Conservation (phyloP, 1,139 yeast species). For the Debaryomyces subglobosus region DNA sequence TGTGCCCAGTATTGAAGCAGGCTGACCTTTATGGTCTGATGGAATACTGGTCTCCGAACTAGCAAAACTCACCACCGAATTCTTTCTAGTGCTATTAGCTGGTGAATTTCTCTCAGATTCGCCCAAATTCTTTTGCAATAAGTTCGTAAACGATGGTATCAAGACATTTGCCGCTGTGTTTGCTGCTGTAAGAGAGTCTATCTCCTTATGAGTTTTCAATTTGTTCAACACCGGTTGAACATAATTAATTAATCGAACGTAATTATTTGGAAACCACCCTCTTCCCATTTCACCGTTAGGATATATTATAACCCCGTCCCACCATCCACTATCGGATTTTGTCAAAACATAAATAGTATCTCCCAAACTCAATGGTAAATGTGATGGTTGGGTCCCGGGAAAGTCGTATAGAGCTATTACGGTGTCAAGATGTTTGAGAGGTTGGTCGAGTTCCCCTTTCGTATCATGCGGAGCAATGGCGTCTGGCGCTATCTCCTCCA, state of each 20-base stretch:
- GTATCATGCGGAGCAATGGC: conserved; percentile 35
- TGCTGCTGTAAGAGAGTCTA: conserved; percentile 51
- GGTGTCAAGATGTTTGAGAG: conserved; percentile 46
- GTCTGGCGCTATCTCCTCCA: conserved; percentile 47
- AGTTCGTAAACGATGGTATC: conserved; percentile 46
- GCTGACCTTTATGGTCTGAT: conserved; percentile 9
- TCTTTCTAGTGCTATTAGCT: conserved; percentile 41
- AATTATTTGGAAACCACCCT: conserved; percentile 79
- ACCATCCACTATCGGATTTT: conserved; percentile 67
- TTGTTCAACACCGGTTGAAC: conserved; percentile 50
- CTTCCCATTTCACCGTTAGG: conserved; percentile 49
- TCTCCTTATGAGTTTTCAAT: conserved; percentile 43
- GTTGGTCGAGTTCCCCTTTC: conserved; percentile 23
- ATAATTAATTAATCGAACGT: conserved; percentile 52
- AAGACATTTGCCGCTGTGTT: conserved; percentile 54
- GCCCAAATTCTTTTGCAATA: conserved; percentile 39
- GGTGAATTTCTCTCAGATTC: conserved; percentile 38
- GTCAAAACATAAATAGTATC: conserved; percentile 55
- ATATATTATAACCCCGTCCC: conserved; percentile 66
- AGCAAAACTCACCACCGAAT: conserved; percentile 53
- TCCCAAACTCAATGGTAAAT: conserved; percentile 50
- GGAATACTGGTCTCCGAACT: conserved; percentile 41
- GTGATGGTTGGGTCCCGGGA: conserved; percentile 50
- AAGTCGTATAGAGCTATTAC: conserved; percentile 57
- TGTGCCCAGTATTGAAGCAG: background rate